Evolutionary conservation across 23 red algal species (phyloP), one percentile per base, ranked within the genome.

Genomic region (Chondrus crispus): DNA sequence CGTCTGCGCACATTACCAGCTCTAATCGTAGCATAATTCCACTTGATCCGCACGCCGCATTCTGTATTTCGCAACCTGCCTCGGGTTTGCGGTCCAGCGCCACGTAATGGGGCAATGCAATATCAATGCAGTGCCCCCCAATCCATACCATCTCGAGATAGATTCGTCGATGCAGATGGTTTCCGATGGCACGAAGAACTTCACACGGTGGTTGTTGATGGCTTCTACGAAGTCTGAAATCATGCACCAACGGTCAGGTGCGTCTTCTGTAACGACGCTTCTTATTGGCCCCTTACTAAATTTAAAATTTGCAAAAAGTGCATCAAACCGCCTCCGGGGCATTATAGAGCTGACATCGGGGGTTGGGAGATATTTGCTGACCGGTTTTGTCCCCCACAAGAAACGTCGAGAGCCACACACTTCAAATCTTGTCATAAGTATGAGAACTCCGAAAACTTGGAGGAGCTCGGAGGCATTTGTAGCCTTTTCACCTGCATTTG

Each of bases 61-160:
- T 86, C 39, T 70, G 35, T 9, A 69, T 69, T 11, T 86, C 82
- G 36, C 82, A 86, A 37, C 55, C 82, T 71, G 68, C 69, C 36
- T 86, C 82, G 2, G 82, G 82, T 12, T 86, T 86, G 2, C 60
- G 48, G 2, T 3, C 35, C 46, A 62, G 54, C 2, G 78, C 78
- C 3, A 55, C 78, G 43, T 82, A 82, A 30, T 60, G 30, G 5
- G 78, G 78, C 36, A 82, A 46, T 24, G 42, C 78, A 20, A 26
- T 52, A 4, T 24, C 4, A 5, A 82, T 82, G 20, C 78, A 82
- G 49, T 82, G 42, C 2, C 78, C 2, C 78, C 78, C 54, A 82
- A 46, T 69, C 78, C 49, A 38, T 82, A 82, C 36, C 78, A 82
- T 5, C 53, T 24, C 28, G 78, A 82, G 2, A 82, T 82, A 36